phyloP scores from a whole-genome alignment of 768 basidiomycete species.

The Aureoboletus auriporus region DNA sequence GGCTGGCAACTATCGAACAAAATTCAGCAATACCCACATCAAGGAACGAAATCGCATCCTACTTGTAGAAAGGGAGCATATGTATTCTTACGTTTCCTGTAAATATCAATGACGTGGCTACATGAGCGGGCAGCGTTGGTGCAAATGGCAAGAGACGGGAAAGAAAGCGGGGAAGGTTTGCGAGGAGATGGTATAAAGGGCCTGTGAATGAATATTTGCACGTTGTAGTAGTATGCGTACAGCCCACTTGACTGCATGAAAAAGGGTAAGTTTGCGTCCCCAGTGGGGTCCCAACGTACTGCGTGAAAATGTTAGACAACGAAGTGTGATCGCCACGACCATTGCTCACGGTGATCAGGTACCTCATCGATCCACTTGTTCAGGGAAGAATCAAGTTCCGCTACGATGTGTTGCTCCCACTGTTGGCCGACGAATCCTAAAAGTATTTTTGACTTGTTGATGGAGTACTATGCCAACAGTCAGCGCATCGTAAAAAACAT shows the following conservation, averaged over 20 bases:
- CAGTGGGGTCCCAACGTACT: slow-evolving; percentile 44
- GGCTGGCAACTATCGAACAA: slow-evolving; percentile 30
- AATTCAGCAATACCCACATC: neutral
- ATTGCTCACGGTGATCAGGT: slow-evolving; percentile 39
- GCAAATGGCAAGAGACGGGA: slow-evolving; percentile 75
- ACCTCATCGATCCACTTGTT: slow-evolving; percentile 77
- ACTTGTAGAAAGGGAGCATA: slow-evolving; percentile 30
- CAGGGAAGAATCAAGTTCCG: slow-evolving; percentile 69
- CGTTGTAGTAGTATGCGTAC: slow-evolving; percentile 50
- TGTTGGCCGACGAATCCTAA: slow-evolving; percentile 46
- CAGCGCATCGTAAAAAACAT: neutral
- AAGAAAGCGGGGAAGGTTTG: slow-evolving; percentile 43
- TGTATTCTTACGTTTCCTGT: slow-evolving; percentile 33
- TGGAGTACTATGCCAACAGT: slow-evolving; percentile 52
- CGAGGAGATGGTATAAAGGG: slow-evolving; percentile 70
- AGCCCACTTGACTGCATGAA: slow-evolving; percentile 50
- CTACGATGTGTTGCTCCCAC: slow-evolving; percentile 64
- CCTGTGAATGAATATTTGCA: slow-evolving; percentile 71
- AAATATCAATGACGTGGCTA: slow-evolving; percentile 64
- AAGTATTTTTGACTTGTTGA: slow-evolving; percentile 57
- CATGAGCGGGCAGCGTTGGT: slow-evolving; percentile 80
- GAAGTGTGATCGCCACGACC: neutral
- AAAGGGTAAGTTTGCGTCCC: slow-evolving; percentile 31
- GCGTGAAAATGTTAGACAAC: slow-evolving; percentile 11
- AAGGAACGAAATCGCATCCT: neutral